Evolutionary conservation across 2,329 filamentous ascomycete species (phyloP), one percentile per base, ranked within the genome.

Genomic region (Aspergillus melleus): DNA sequence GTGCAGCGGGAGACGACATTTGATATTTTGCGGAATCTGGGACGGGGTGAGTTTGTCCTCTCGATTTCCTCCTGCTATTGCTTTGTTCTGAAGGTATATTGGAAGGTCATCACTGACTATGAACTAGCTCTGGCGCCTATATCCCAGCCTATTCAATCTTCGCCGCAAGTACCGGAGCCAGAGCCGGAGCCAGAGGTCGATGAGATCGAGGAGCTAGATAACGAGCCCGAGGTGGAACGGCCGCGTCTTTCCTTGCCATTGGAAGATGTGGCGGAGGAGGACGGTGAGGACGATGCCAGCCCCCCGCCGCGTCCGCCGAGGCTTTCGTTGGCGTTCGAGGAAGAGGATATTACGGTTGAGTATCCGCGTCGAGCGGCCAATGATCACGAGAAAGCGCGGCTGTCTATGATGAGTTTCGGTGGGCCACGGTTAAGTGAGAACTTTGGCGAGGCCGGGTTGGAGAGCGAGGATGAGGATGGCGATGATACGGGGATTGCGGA

Each of bases 1-100:
- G 64, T 81, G 57, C 79, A 83, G 66, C 73, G 83, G 46, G 83
- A 85, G 68, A 85, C 84, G 6, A 83, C 83, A 4, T 80, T 84
- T 64, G 82, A 85, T 66, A 78, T 83, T 26, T 68, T 86, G 55
- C 76, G 79, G 52, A 81, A 83, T 55, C 70, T 86, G 9, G 83
- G 83, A 55, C 82, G 76, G 77, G 76, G 82, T 81, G 74, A 44
- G 70, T 53, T 53, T 20, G n/a, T 8, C 24, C 1, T 1, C 9
- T 6, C 20, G 4, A 3, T 46, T n/a, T n/a, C 16, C 42, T 9
- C 42, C 42, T n/a, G 19, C 22, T 8, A 26, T n/a, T 49, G 46
- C n/a, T 49, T 26, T 3, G 9, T 22, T 32, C 39, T 22, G 42
- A 8, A 29, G 26, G 10, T 46, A 14, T 12, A 12, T 32, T 22